Evolutionary conservation across 139 green algal genomes (phyloP).

Genomic region (Klebsormidium nitens): DNA sequence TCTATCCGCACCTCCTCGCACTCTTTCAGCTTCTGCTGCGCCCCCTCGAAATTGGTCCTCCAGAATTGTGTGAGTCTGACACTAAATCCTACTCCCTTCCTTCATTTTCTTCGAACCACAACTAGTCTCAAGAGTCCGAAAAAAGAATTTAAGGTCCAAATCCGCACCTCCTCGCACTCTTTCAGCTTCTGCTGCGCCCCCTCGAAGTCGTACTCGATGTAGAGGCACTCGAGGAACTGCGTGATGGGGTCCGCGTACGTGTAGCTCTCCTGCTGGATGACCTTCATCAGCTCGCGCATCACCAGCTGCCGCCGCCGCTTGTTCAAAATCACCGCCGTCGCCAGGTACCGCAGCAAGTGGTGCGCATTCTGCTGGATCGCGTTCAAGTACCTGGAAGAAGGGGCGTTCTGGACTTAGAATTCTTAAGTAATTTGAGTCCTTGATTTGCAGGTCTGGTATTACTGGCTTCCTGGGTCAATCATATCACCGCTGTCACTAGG

Average conservation of each 20-base stretch:
- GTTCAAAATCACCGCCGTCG: slow-evolving; percentile 85
- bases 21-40: slow-evolving; percentile 83
- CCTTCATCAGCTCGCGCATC: slow-evolving; percentile 81
- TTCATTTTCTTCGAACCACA: too few species aligned
- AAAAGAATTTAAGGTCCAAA: background rate
- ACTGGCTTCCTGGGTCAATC: too few species aligned
- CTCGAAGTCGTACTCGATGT: slow-evolving; percentile 95
- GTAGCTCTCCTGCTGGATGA: slow-evolving; percentile 56
- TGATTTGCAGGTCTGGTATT: too few species aligned
- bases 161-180: slow-evolving; percentile 75
- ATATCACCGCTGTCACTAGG: slow-evolving; percentile 83
- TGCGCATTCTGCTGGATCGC: slow-evolving; percentile 82
- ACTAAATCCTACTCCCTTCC: too few species aligned
- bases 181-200: slow-evolving; percentile 85
- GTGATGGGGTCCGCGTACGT: slow-evolving; percentile 69
- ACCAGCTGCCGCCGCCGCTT: slow-evolving; percentile 66
- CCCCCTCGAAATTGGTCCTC: slow-evolving; percentile 90
- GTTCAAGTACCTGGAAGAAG: slow-evolving; percentile 57
- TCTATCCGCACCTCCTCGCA: slow-evolving; percentile 85
- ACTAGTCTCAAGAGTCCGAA: too few species aligned
- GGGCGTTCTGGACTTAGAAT: background rate
- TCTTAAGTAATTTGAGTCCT: too few species aligned
- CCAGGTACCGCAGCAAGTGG: slow-evolving; percentile 91
- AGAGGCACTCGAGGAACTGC: slow-evolving; percentile 90
- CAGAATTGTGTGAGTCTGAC: too few species aligned